Base-by-base conservation (phyloP, 169 alveolate species). In the Sarcocystis neurona region DNA sequence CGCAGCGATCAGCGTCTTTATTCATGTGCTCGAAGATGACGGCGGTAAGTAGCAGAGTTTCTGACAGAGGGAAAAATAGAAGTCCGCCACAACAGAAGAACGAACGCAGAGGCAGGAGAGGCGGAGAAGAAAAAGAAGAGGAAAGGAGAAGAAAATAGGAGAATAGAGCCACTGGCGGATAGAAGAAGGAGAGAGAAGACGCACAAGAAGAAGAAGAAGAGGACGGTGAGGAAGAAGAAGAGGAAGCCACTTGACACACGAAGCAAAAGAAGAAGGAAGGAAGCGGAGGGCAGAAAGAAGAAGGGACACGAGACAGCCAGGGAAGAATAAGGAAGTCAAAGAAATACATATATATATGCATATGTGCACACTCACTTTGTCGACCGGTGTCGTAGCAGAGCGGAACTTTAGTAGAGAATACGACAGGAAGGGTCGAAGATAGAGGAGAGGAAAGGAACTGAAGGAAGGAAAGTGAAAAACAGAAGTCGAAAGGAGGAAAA, bases 21-120 rank as follows among this genome's bases (percentile, higher is more conserved):
- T 63, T 20, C 75, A 63, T n/a, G 75, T 63, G 44, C 46, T 63
- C 43, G 75, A 63, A n/a, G 32, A 63, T 41, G 75, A 63, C 41
- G 75, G 75, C 27, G 75, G 75, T 63, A 63, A 15, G 75, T n/a
- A n/a, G n/a, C n/a, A n/a, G n/a, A n/a, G n/a, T n/a, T n/a, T n/a
- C n/a, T n/a, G n/a, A n/a, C n/a, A n/a, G n/a, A n/a, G n/a, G n/a
- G n/a, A n/a, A n/a, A n/a, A n/a, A n/a, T n/a, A n/a, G n/a, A n/a
- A n/a, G n/a, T n/a, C n/a, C n/a, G n/a, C n/a, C n/a, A n/a, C n/a
- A n/a, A n/a, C n/a, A n/a, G n/a, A n/a, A n/a, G n/a, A n/a, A n/a
- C 32, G 70, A 58, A 20, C 32, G 70, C 34, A 3, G n/a, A 15
- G 30, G 39, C 70, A 34, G 47, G 79, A 12, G 27, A 5, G 27